These are phyloP conservation scores for Schwanniomyces etchellsii DNA, from an alignment of 1,139 yeast species.

Conservation along the genomic window DNA sequence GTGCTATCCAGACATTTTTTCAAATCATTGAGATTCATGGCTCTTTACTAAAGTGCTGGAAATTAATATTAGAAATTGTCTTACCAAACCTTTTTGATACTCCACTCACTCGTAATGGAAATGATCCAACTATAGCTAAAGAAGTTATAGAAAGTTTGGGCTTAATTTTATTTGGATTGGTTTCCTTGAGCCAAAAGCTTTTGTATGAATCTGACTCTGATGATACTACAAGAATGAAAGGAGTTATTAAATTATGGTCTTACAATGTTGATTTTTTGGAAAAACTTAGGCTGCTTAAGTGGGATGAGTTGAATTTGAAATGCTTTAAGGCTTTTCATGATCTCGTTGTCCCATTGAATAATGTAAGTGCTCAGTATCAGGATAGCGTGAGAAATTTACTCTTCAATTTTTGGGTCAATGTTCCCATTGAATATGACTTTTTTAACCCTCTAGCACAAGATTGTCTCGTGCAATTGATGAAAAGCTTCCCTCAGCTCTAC, in stretches of 20 bases:
- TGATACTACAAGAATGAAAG: constrained; percentile 7
- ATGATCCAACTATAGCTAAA: constrained; percentile 12
- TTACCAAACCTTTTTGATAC: constrained; percentile 26
- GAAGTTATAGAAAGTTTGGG: constrained; percentile 56
- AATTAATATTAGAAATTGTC: constrained; percentile 46
- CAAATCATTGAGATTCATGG: constrained; percentile 82
- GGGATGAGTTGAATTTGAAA: constrained; percentile 44
- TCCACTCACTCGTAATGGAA: constrained; percentile 7
- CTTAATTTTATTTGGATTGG: constrained; percentile 54
- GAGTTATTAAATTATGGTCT: constrained; percentile 38
- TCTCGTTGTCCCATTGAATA: constrained; percentile 30
- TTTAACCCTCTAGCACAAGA: constrained; percentile 51
- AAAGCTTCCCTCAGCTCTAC: constrained; percentile 45
- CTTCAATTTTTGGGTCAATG: constrained; percentile 60
- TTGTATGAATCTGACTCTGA: constrained; percentile 22
- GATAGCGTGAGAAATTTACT: constrained; percentile 32
- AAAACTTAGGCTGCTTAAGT: constrained; percentile 28
- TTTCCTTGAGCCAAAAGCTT: constrained; percentile 44
- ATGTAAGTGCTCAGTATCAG: constrained; percentile 3
- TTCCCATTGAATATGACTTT: constrained; percentile 56
- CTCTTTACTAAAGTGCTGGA: constrained; percentile 48
- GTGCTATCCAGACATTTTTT: constrained; percentile 83
- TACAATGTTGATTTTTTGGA: constrained; percentile 45
- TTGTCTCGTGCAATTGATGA: constrained; percentile 45
- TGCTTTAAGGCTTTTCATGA: constrained; percentile 49